These are phyloP conservation scores for Lentinula guzmanii DNA, from an alignment of 768 basidiomycete species.

Conservation along the genomic window DNA sequence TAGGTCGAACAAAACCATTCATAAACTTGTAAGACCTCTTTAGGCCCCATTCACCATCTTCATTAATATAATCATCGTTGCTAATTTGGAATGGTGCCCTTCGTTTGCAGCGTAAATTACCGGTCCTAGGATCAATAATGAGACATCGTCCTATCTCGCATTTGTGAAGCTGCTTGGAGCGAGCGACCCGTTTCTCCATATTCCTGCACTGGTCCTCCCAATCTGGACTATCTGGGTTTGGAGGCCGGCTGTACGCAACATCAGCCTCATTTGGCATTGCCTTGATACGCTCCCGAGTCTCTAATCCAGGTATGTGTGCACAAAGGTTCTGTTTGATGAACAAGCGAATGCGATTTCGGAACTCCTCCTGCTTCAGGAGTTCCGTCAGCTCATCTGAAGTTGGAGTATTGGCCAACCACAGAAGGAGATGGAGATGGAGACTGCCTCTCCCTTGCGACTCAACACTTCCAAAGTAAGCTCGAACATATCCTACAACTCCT, in stretches of 20 bases:
- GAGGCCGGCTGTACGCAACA: conserved; percentile 24
- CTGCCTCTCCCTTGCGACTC: conserved; percentile 36
- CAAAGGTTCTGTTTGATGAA: conserved; percentile 26
- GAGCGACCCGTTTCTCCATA: too few relatives aligned
- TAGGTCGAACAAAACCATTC: conserved; percentile 20
- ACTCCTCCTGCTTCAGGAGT: conserved; percentile 17
- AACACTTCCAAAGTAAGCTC: conserved; percentile 18
- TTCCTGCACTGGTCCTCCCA: too few relatives aligned
- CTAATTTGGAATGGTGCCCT: conserved; percentile 22
- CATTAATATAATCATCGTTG: conserved; percentile 16
- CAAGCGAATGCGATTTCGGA: conserved; percentile 16
- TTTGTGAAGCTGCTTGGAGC: conserved; percentile 22
- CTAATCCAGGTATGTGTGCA: conserved; percentile 18
- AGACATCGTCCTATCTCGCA: conserved; percentile 22
- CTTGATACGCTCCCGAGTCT: not conserved
- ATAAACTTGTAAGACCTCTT: conserved; percentile 14
- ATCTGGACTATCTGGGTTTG: conserved; percentile 19
- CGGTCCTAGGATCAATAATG: conserved; percentile 12
- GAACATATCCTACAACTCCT: conserved; percentile 23
- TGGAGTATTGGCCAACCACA: conserved; percentile 29
- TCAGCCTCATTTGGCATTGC: conserved; percentile 6
- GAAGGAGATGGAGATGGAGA: conserved; percentile 32
- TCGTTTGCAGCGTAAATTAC: conserved; percentile 23
- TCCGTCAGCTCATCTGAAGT: conserved; percentile 12
- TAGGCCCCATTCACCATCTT: conserved; percentile 23